Conservation (phyloP, 2,329 filamentous ascomycete species). For the Chrysosporium keratinophilum region DNA sequence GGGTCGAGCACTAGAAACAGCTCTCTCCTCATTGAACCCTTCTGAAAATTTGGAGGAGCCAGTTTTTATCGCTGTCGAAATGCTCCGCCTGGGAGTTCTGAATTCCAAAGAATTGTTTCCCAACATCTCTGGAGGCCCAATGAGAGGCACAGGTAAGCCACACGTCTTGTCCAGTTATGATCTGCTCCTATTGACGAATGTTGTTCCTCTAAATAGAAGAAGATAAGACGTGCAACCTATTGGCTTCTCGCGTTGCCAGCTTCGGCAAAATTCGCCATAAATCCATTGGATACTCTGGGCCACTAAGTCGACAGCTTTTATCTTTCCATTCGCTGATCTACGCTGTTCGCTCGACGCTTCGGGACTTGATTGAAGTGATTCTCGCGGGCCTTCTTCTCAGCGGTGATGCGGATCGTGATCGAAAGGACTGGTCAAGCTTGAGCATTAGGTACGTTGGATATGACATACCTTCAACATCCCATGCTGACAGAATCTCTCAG, state of each 20-base stretch:
- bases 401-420: slow-evolving; percentile 63
- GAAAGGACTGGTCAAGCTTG: slow-evolving; percentile 57
- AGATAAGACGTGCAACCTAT: slow-evolving; percentile 65
- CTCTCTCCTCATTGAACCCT: slow-evolving; percentile 53
- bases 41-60: slow-evolving; percentile 58
- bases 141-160: slow-evolving; percentile 43
- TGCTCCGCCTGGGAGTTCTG: slow-evolving; percentile 68
- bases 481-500: slow-evolving; percentile 17
- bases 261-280: slow-evolving; percentile 73
- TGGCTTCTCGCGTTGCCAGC: slow-evolving; percentile 79
- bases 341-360: slow-evolving; percentile 64
- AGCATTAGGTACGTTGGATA: slow-evolving; percentile 51
- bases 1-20: slow-evolving; percentile 67
- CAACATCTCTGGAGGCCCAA: slow-evolving; percentile 48
- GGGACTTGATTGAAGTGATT: slow-evolving; percentile 76
- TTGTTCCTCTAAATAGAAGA: slow-evolving; percentile 47
- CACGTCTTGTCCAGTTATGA: not conserved
- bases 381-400: slow-evolving; percentile 70
- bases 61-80: slow-evolving; percentile 71
- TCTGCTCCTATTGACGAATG: not conserved
- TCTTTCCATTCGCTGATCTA: slow-evolving; percentile 76
- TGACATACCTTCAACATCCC: not conserved
- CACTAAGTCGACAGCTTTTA: slow-evolving; percentile 79
- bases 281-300: slow-evolving; percentile 83
- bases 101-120: slow-evolving; percentile 58